A percentile compares a stretch with the other conserved stretches of the same genome.
Conservation (phyloP, 2,329 filamentous ascomycete genomes). For the Colletotrichum sp. region DNA sequence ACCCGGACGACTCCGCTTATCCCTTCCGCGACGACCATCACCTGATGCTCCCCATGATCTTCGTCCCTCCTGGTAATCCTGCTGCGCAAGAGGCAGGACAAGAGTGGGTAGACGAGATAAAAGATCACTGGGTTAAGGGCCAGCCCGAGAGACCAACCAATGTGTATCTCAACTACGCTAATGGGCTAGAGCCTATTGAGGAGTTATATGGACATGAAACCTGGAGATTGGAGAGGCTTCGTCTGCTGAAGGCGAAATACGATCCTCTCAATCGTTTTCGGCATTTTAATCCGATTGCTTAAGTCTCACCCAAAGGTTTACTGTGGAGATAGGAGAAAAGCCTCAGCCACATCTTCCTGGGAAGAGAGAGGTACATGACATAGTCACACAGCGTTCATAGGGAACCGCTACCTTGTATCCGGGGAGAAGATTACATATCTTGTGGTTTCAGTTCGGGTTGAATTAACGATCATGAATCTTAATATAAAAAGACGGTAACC, state of each 20-base stretch:
- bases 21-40: constrained; percentile 23
- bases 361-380: not conserved
- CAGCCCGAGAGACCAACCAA: constrained; percentile 6
- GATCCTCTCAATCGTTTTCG: not conserved
- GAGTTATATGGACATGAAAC: constrained; percentile 22
- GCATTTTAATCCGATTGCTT: not conserved
- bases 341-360: not conserved
- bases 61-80: not conserved
- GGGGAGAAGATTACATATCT: not conserved
- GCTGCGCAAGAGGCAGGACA: not conserved
- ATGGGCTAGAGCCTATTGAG: constrained; percentile 23
- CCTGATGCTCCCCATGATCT: not conserved
- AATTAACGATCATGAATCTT: not conserved
- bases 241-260: not conserved
- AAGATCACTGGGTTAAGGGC: constrained; percentile 22
- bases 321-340: not conserved
- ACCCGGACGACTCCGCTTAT: constrained; percentile 20
- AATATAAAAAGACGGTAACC: not conserved
- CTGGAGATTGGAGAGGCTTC: not conserved
- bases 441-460: not conserved
- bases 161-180: constrained; percentile 29
- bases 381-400: not conserved
- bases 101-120: not conserved
- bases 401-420: too few relatives aligned
- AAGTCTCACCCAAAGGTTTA: not conserved